Conservation (phyloP, 805 yeast genomes). For the Suhomyces pyralidae region DNA sequence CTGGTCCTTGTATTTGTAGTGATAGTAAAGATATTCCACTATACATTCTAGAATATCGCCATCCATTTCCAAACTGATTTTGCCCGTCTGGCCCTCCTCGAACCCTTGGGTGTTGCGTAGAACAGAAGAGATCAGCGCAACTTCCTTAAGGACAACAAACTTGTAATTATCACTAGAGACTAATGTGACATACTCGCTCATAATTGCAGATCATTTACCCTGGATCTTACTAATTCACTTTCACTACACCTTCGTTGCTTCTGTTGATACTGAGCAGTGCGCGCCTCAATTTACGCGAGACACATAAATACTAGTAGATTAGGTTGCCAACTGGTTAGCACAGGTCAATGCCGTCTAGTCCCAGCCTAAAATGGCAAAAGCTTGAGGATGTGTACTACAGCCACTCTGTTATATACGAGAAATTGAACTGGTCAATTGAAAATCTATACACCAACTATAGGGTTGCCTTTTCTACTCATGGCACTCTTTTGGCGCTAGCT, state of each 20-base stretch:
- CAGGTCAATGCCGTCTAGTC: slow-evolving; percentile 25
- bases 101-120: slow-evolving; percentile 49
- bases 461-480: slow-evolving; percentile 49
- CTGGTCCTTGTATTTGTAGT: slow-evolving; percentile 59
- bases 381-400: slow-evolving; percentile 69
- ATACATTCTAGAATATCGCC: slow-evolving; percentile 72
- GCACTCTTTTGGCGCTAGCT: slow-evolving; percentile 55
- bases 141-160: slow-evolving; percentile 62
- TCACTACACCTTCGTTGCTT: background rate
- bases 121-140: slow-evolving; percentile 68
- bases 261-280: background rate
- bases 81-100: slow-evolving; percentile 59
- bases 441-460: slow-evolving; percentile 36
- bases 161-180: slow-evolving; percentile 70
- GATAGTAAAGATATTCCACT: slow-evolving; percentile 80
- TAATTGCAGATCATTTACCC: background rate
- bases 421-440: slow-evolving; percentile 48
- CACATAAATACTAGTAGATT: background rate
- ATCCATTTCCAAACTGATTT: slow-evolving; percentile 62
- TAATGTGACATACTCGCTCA: slow-evolving; percentile 50
- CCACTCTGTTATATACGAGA: slow-evolving; percentile 52
- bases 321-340: background rate
- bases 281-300: slow-evolving; percentile 1
- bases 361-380: slow-evolving; percentile 71
- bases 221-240: background rate